A percentile compares a stretch with the other conserved stretches of the same genome.
These are phyloP conservation scores for Glonium stellatum DNA, from an alignment of 495 filamentous ascomycete species.

Conservation along the genomic window DNA sequence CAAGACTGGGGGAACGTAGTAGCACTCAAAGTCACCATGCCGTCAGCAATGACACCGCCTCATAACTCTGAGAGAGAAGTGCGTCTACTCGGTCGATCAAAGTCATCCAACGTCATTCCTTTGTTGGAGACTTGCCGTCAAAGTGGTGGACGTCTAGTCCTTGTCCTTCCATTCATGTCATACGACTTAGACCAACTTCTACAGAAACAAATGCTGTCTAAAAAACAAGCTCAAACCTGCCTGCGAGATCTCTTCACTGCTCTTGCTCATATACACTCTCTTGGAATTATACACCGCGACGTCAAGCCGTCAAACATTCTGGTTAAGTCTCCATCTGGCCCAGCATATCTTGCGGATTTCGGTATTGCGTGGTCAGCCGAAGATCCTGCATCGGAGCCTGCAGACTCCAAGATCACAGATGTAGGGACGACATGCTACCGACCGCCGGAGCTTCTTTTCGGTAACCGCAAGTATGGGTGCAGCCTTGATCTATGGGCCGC, in stretches of 20 bases:
- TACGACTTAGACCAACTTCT: slow-evolving; percentile 62
- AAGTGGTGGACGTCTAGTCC: slow-evolving; percentile 60
- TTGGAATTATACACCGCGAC: slow-evolving; percentile 83
- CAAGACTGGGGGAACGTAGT: slow-evolving; percentile 37
- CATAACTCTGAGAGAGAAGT: slow-evolving; percentile 75
- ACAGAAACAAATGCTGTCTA: slow-evolving; percentile 38
- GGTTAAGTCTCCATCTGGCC: slow-evolving; percentile 57
- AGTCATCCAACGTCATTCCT: slow-evolving; percentile 51
- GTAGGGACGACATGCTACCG: slow-evolving; percentile 90
- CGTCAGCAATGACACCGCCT: slow-evolving; percentile 63
- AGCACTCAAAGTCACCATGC: slow-evolving; percentile 84
- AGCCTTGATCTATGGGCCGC: slow-evolving; percentile 85
- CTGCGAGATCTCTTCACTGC: slow-evolving; percentile 66
- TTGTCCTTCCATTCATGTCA: slow-evolving; percentile 79
- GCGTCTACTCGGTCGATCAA: slow-evolving; percentile 55
- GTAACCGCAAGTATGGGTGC: slow-evolving; percentile 60
- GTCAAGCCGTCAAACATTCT: slow-evolving; percentile 89
- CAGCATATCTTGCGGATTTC: slow-evolving; percentile 80
- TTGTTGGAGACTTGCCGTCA: slow-evolving; percentile 64
- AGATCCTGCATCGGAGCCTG: slow-evolving; percentile 55
- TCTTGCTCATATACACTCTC: slow-evolving; percentile 61
- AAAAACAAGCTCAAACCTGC: slow-evolving; percentile 40
- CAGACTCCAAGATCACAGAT: slow-evolving; percentile 72
- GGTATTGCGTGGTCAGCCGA: slow-evolving; percentile 76
- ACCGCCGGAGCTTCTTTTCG: slow-evolving; percentile 86